Conservation (phyloP, 257 asterid species). For the Voacanga thouarsii region DNA sequence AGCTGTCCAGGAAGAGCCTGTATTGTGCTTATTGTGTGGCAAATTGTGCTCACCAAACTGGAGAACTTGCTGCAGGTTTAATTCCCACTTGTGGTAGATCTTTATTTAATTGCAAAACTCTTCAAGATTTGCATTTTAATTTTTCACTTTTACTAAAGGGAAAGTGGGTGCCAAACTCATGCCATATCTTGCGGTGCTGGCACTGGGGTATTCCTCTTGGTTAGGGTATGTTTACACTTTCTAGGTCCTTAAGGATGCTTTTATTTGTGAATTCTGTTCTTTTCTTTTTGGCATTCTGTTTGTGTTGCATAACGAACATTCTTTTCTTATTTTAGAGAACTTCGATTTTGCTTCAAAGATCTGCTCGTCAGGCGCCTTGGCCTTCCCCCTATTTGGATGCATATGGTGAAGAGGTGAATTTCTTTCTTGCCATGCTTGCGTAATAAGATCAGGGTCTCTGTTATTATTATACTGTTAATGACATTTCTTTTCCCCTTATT, state of each 20-base stretch:
- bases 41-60: constrained; percentile 88
- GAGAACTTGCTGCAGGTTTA: constrained; percentile 93
- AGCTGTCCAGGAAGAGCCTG: constrained; percentile 69
- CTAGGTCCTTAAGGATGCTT: neutral
- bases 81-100: constrained; percentile 8
- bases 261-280: constrained; percentile 1
- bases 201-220: constrained; percentile 85
- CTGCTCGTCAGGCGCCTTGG: constrained; percentile 96
- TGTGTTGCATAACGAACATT: neutral
- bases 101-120: neutral
- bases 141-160: constrained; percentile 41
- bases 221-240: constrained; percentile 54
- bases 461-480: too few relatives aligned
- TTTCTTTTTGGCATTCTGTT: neutral
- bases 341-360: constrained; percentile 83
- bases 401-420: constrained; percentile 91
- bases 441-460: neutral
- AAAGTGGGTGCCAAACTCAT: constrained; percentile 79
- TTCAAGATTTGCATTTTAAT: constrained; percentile 10
- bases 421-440: neutral
- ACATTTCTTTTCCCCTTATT: neutral
- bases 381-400: constrained; percentile 97
- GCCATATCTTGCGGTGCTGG: constrained; percentile 89
- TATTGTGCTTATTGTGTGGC: constrained; percentile 86
- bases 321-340: constrained; percentile 55